Conservation (phyloP, 306 rosid genomes). For the Dalbergia cochinchinensis region DNA sequence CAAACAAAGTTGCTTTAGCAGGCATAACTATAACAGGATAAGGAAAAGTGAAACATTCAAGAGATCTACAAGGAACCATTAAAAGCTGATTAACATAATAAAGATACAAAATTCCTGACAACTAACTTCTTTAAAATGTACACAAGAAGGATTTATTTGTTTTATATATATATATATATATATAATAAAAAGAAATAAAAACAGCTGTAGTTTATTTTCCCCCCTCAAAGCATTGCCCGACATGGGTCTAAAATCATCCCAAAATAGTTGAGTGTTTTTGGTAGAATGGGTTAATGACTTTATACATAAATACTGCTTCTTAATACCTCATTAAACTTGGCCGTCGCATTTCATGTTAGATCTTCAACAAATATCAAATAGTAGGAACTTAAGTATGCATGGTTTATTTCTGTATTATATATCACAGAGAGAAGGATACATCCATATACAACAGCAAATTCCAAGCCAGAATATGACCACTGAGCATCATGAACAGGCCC, state of each 20-base stretch:
- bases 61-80: slow-evolving; percentile 26
- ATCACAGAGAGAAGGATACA: slow-evolving; percentile 77
- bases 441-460: slow-evolving; percentile 93
- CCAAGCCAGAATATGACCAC: slow-evolving; percentile 85
- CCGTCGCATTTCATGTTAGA: slow-evolving; percentile 2
- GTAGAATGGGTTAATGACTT: slow-evolving; percentile 24
- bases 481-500: slow-evolving; percentile 98
- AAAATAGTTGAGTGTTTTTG: slow-evolving; percentile 20
- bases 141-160: slow-evolving; percentile 8
- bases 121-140: slow-evolving; percentile 21
- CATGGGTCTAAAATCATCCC: slow-evolving; percentile 36
- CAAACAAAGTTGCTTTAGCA: slow-evolving; percentile 88
- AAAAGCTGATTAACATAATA: slow-evolving; percentile 27
- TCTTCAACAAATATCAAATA: slow-evolving; percentile 37
- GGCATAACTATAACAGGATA: slow-evolving; percentile 81
- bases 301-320: slow-evolving; percentile 6
- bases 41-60: slow-evolving; percentile 59
- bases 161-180: no score
- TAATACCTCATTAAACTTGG: slow-evolving; percentile 22
- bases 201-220: not conserved
- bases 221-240: slow-evolving; percentile 23
- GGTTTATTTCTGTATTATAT: slow-evolving; percentile 1
- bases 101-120: slow-evolving; percentile 26
- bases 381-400: not conserved
- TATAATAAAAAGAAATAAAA: not conserved